phyloP scores from a whole-genome alignment of 1,284 basidiomycete genomes.

The Puccinia novopanici region DNA sequence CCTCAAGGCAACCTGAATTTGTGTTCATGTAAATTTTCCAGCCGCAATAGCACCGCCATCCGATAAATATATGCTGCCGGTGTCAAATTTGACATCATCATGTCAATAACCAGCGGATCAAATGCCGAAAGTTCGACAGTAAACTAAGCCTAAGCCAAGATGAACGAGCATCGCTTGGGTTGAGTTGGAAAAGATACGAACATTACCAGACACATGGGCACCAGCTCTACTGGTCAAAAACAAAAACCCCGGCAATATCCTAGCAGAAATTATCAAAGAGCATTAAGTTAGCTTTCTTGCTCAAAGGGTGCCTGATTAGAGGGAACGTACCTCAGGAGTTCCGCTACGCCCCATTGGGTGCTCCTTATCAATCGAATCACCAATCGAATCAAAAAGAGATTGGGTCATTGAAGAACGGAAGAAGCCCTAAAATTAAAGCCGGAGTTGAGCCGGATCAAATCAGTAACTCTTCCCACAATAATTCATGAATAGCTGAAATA shows the following conservation, averaged over 20 bases:
- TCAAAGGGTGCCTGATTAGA: not conserved
- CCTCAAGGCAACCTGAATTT: no score
- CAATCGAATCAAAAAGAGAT: conserved; percentile 28
- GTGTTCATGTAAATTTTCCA: no score
- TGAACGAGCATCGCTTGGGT: no score
- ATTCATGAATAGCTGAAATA: no score
- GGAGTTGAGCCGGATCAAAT: not conserved
- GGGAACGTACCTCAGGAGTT: conserved; percentile 31
- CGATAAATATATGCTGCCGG: no score
- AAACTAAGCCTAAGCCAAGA: no score
- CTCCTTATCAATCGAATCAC: not conserved
- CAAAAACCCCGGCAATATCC: conserved; percentile 47
- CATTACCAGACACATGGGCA: conserved; percentile 41
- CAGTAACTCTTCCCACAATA: no score
- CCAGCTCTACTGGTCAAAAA: conserved; percentile 43
- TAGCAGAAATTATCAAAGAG: not conserved
- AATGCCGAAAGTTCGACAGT: no score
- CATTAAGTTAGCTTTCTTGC: not conserved
- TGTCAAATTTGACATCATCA: no score
- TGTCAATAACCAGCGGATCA: no score
- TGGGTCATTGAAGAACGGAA: conserved; percentile 50
- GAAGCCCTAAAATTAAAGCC: conserved; percentile 28
- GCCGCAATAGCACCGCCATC: no score
- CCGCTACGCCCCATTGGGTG: conserved; percentile 49
- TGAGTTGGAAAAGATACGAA: no score